Evolutionary conservation across 148 eudicot genomes (phyloP), one percentile per base, ranked within the genome.

Genomic region (Drosera capensis): DNA sequence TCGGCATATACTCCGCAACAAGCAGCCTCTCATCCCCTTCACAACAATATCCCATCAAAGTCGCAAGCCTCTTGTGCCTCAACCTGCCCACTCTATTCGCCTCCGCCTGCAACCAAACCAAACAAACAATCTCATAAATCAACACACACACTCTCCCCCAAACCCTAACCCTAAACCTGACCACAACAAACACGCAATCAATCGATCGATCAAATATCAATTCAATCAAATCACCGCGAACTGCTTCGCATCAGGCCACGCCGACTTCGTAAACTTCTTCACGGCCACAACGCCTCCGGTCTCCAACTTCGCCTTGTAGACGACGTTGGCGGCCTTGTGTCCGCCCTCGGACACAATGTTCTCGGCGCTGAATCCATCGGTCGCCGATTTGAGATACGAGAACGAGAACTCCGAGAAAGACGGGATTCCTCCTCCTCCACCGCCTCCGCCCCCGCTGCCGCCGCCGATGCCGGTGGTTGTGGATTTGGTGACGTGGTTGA

Each of bases 211-310:
- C n/a, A n/a, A n/a, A n/a, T n/a, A n/a, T n/a, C n/a, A n/a, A n/a
- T n/a, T n/a, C 37, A 14, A 35, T 23, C 34, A 44, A 3, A 14
- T 12, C 67, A 88, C 97, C 49, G 69, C 97, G 48, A 88, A 88
- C 59, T 84, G 97, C 18, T 84, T 84, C 14, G 92, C 73, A 45
- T 88, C 97, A 39, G 97, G 97, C 97, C 97, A 88, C 17, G 97
- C 93, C 62, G 67, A 45, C 45, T 90, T 90, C 2, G 87, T 59
- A 13, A 90, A 90, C 63, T 90, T 90, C 70, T 90, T 90, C 2
- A 86, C 76, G 2, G 92, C 86, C 55, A 86, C 62, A 66, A 3
- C 87, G 66, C 34, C 68, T 69, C 35, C 74, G 67, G 2, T 93
- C 96, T 17, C 58, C n/a, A n/a, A n/a, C n/a, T n/a, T n/a, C n/a